Evolutionary conservation across 192 early-diverging fungal genomes (phyloP).

Genomic region (Chytriomyces sp.): DNA sequence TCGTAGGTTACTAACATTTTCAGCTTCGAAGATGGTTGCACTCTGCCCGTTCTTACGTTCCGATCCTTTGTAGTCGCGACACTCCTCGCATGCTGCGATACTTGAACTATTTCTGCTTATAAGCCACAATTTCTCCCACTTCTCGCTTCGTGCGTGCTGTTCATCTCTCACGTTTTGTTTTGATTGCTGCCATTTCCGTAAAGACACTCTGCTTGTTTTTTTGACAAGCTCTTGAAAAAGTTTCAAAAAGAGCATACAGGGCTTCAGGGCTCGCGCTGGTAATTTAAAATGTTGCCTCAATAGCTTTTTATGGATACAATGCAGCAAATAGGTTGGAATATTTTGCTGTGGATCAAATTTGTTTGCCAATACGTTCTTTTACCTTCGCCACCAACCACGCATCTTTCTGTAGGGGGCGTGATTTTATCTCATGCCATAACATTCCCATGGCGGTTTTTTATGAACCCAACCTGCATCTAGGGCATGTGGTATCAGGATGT

Average conservation of each 20-base stretch:
- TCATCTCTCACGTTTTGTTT: conserved; percentile 15
- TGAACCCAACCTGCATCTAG: conserved; percentile 17
- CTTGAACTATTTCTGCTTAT: conserved; percentile 9
- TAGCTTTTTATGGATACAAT: conserved; percentile 41
- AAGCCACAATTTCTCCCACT: conserved; percentile 11
- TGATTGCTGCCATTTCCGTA: neutral
- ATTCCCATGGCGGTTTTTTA: conserved; percentile 1
- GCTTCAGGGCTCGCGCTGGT: conserved; percentile 42
- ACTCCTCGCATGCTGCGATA: conserved; percentile 42
- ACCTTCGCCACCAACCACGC: conserved; percentile 61
- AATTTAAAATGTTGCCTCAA: conserved; percentile 37
- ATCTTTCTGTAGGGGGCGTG: conserved; percentile 53
- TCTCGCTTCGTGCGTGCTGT: neutral
- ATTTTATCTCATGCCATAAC: neutral
- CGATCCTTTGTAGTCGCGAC: conserved; percentile 46
- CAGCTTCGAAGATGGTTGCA: conserved; percentile 44
- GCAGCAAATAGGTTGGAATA: conserved; percentile 51
- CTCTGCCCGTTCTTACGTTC: conserved; percentile 52
- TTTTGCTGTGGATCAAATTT: conserved; percentile 35
- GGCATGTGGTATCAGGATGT: too few species aligned
- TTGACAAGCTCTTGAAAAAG: neutral
- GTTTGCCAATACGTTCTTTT: conserved; percentile 69
- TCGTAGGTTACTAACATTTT: conserved; percentile 20
- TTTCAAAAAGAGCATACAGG: conserved; percentile 50
- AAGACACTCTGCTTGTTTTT: neutral